Evolutionary conservation across 805 yeast species (phyloP).

Genomic region (Kuraishia molischiana): DNA sequence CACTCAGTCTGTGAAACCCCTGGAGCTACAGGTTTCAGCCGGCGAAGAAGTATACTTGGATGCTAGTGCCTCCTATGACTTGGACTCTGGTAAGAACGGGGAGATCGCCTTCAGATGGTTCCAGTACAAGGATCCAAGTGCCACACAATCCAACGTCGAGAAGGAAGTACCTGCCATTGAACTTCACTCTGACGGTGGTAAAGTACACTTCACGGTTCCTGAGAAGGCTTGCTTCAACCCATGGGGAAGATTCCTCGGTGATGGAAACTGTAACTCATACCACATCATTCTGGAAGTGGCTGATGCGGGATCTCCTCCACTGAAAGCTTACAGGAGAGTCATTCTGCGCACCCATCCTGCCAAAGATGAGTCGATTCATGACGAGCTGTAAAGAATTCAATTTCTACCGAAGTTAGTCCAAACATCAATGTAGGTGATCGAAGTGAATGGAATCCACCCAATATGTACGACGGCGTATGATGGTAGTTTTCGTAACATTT

Average conservation of each 20-base stretch:
- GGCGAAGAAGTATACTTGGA: conserved; percentile 4
- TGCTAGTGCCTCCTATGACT: not conserved
- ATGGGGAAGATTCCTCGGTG: conserved; percentile 4
- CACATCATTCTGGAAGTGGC: conserved; percentile 15
- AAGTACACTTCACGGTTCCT: not conserved
- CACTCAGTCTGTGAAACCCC: conserved; percentile 12
- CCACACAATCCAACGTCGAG: not conserved
- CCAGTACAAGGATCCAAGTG: not conserved
- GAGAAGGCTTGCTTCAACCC: conserved; percentile 6
- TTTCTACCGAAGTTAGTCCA: too few relatives aligned
- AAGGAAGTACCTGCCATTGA: not conserved
- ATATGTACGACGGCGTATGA: too few relatives aligned
- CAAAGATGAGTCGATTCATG: not conserved
- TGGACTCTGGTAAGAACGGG: not conserved
- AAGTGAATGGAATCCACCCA: too few relatives aligned
- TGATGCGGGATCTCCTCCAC: conserved; percentile 6
- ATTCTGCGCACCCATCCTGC: conserved; percentile 6
- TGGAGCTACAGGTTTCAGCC: conserved; percentile 6
- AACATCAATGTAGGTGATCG: too few relatives aligned
- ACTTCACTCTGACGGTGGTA: not conserved
- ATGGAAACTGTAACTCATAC: conserved; percentile 9
- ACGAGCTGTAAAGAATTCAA: not conserved
- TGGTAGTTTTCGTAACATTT: too few relatives aligned
- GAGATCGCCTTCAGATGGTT: not conserved
- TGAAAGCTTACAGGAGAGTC: conserved; percentile 9